Conservation (phyloP, 2,329 filamentous ascomycete genomes). For the Colletotrichum lupini region DNA sequence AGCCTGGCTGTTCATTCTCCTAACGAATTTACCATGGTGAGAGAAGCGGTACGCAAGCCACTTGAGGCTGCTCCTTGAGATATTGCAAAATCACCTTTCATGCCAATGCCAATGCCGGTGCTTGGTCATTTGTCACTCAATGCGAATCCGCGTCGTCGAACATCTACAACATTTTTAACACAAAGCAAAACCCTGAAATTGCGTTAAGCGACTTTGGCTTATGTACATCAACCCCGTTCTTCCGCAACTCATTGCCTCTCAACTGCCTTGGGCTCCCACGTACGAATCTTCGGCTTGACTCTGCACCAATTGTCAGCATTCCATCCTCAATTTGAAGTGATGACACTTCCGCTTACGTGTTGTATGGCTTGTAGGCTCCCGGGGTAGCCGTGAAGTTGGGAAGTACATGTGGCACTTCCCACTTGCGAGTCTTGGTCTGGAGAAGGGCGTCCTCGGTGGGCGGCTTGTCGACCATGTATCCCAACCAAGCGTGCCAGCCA, state of each 20-base stretch:
- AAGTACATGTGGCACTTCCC: conserved; percentile 79
- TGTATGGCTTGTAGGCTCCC: conserved; percentile 92
- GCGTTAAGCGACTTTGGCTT: conserved; percentile 27
- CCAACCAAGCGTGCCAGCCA: conserved; percentile 98
- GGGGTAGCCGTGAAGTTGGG: conserved; percentile 81
- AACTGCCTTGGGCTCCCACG: conserved; percentile 59
- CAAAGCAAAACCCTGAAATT: conserved; percentile 27
- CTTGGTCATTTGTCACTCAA: background rate
- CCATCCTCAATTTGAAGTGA: background rate
- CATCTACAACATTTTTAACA: background rate
- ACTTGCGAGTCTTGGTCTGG: conserved; percentile 73
- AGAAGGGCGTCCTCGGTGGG: conserved; percentile 81
- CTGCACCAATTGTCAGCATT: conserved; percentile 45
- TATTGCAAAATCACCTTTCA: background rate
- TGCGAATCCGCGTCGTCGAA: background rate
- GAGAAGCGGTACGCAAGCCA: background rate
- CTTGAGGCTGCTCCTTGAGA: background rate
- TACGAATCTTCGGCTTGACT: conserved; percentile 63
- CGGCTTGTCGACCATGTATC: conserved; percentile 89
- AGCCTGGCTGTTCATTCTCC: background rate
- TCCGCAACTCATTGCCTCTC: conserved; percentile 38
- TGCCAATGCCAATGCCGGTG: background rate
- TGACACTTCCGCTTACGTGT: conserved; percentile 75
- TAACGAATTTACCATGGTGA: background rate
- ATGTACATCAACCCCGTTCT: conserved; percentile 28